Evolutionary conservation across 257 asterid genomes (phyloP).

Genomic region (Lycium barbarum): DNA sequence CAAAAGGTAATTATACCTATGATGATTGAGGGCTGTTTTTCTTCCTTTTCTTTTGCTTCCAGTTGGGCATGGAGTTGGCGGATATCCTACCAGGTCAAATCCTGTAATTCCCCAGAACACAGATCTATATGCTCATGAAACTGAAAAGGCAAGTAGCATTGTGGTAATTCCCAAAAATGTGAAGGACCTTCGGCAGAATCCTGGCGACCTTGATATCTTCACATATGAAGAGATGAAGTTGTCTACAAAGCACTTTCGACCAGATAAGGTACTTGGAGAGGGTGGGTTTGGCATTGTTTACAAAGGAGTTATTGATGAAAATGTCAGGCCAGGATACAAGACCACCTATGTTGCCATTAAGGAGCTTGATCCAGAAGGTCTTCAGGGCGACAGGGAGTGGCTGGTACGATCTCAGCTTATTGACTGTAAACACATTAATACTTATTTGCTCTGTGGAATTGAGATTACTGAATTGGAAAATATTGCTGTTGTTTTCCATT

Average conservation of each 20-base stretch:
- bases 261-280: constrained; percentile 87
- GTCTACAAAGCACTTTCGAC: constrained; percentile 90
- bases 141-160: constrained; percentile 41
- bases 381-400: constrained; percentile 98
- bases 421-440: neutral
- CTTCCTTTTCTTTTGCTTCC: neutral
- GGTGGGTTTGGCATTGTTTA: constrained; percentile 95
- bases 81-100: constrained; percentile 48
- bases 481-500: neutral
- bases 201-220: constrained; percentile 84
- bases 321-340: constrained; percentile 69
- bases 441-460: constrained; percentile 5
- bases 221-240: constrained; percentile 90
- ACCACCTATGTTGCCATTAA: constrained; percentile 78
- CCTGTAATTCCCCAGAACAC: constrained; percentile 40
- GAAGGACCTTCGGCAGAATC: constrained; percentile 73
- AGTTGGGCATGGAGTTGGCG: constrained; percentile 47
- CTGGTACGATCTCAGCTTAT: constrained; percentile 56
- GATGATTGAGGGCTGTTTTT: constrained; percentile 28
- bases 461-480: neutral
- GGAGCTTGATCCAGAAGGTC: constrained; percentile 92
- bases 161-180: constrained; percentile 70
- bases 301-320: constrained; percentile 82
- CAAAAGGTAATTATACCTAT: neutral
- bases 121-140: constrained; percentile 30